Percentiles rank a stretch among this genome's conserved stretches.
Evolutionary conservation across 768 basidiomycete species (phyloP).

Genomic region (Tricholoma sp.): DNA sequence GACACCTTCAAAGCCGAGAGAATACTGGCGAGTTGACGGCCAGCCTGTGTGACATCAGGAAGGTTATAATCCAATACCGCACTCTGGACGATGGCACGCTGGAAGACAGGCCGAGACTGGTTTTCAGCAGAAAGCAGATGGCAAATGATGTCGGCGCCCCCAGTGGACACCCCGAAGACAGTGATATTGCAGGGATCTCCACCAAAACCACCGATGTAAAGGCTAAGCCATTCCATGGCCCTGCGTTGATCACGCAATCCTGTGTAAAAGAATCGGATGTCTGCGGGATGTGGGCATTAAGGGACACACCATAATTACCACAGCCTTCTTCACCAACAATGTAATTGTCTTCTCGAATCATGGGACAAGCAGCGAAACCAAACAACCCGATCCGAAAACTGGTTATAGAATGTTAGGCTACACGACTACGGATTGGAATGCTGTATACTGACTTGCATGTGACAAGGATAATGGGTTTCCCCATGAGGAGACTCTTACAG

Average conservation of each 20-base stretch:
- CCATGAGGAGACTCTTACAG: slow-evolving; percentile 53
- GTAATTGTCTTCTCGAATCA: slow-evolving; percentile 64
- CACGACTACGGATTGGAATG: neutral
- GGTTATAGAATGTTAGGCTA: slow-evolving; percentile 1
- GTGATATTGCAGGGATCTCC: slow-evolving; percentile 60
- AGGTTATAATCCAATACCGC: slow-evolving; percentile 57
- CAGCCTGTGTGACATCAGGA: slow-evolving; percentile 54
- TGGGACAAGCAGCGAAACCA: slow-evolving; percentile 66
- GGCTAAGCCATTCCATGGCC: slow-evolving; percentile 61
- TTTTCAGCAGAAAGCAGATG: slow-evolving; percentile 64
- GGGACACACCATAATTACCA: slow-evolving; percentile 66
- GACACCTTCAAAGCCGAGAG: slow-evolving; percentile 51
- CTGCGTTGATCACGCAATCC: slow-evolving; percentile 61
- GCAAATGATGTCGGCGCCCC: slow-evolving; percentile 53
- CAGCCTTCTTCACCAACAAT: slow-evolving; percentile 61
- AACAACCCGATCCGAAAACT: slow-evolving; percentile 77
- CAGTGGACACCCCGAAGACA: slow-evolving; percentile 45
- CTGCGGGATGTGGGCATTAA: neutral
- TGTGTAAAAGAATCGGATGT: slow-evolving; percentile 16
- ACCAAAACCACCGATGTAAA: slow-evolving; percentile 57
- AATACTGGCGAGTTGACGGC: slow-evolving; percentile 62
- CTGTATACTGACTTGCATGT: slow-evolving; percentile 61
- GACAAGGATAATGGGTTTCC: slow-evolving; percentile 66
- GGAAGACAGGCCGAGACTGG: slow-evolving; percentile 54
- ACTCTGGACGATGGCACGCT: slow-evolving; percentile 74